Conservation (phyloP, 2,329 filamentous ascomycete genomes). For the Neurospora crassa region DNA sequence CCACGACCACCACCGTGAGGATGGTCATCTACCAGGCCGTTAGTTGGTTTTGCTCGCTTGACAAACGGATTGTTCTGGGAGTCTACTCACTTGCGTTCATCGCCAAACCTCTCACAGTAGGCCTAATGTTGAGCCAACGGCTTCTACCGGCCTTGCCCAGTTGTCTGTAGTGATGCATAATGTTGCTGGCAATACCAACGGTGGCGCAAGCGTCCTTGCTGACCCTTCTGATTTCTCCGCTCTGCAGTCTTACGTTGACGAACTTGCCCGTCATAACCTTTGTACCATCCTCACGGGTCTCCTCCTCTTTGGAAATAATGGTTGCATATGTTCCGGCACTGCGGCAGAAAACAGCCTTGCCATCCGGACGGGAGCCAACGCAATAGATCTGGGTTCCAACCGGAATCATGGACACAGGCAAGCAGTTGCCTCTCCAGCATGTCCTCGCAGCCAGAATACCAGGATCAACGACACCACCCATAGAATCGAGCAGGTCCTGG, state of each 20-base stretch:
- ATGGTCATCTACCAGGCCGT: conserved; percentile 59
- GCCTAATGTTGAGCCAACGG: conserved; percentile 87
- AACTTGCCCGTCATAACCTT: conserved; percentile 61
- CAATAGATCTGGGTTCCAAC: conserved; percentile 90
- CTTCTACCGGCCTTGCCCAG: conserved; percentile 92
- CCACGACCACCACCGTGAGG: conserved; percentile 98
- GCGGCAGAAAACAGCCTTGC: conserved; percentile 81
- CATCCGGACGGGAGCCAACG: conserved; percentile 65
- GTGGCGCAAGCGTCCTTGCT: conserved; percentile 91
- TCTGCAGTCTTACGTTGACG: conserved; percentile 79
- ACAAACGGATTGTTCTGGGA: not conserved
- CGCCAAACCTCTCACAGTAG: conserved; percentile 91
- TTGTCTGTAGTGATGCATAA: conserved; percentile 79
- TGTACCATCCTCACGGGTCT: conserved; percentile 49
- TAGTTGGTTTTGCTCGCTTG: not conserved
- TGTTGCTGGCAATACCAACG: conserved; percentile 88
- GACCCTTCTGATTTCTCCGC: conserved; percentile 83
- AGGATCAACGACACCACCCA: conserved; percentile 88
- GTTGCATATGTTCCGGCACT: conserved; percentile 89
- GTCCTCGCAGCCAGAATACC: conserved; percentile 95
- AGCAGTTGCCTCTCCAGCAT: conserved; percentile 85
- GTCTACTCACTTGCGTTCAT: conserved; percentile 79
- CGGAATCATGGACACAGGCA: conserved; percentile 92
- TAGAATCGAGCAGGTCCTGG: conserved; percentile 72
- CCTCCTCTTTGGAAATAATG: conserved; percentile 81